phyloP scores from a whole-genome alignment of 805 yeast species.

The Saturnispora besseyi region DNA sequence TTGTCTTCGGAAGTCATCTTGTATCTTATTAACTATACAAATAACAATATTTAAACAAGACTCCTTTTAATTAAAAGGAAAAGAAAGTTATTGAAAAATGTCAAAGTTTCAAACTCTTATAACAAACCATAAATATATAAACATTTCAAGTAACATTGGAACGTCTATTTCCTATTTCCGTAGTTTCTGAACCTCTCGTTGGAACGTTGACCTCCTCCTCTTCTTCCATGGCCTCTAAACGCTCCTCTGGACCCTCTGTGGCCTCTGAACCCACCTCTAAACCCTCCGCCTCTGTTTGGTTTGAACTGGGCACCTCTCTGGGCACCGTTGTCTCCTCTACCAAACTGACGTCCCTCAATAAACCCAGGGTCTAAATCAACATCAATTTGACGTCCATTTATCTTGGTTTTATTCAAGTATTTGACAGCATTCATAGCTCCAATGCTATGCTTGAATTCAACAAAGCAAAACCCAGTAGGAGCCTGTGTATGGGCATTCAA shows the following conservation, averaged over 20 bases:
- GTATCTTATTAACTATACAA: background rate
- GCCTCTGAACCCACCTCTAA: background rate
- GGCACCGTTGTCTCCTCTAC: conserved; percentile 89
- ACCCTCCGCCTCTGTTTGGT: conserved; percentile 9
- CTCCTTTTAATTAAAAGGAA: too few relatives aligned
- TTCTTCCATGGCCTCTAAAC: background rate
- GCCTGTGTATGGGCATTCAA: conserved; percentile 82
- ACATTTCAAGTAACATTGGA: too few relatives aligned
- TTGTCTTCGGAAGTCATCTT: background rate
- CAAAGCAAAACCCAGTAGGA: conserved; percentile 96
- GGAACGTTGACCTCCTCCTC: conserved; percentile 3
- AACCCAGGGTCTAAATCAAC: conserved; percentile 96
- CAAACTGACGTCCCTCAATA: conserved; percentile 90
- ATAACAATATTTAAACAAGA: background rate
- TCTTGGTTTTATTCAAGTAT: conserved; percentile 68
- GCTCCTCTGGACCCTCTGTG: conserved; percentile 3
- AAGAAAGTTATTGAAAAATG: background rate
- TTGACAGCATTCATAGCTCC: conserved; percentile 80
- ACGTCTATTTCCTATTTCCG: conserved; percentile 4
- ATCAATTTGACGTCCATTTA: conserved; percentile 73
- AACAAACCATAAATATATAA: background rate
- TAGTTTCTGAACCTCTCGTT: conserved; percentile 9
- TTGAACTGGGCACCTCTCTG: conserved; percentile 40
- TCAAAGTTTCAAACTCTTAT: background rate
- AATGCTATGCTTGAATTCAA: conserved; percentile 57